Percentiles rank a stretch among this genome's conserved stretches.
phyloP scores from a whole-genome alignment of 768 basidiomycete species.

The Lentinula boryana region DNA sequence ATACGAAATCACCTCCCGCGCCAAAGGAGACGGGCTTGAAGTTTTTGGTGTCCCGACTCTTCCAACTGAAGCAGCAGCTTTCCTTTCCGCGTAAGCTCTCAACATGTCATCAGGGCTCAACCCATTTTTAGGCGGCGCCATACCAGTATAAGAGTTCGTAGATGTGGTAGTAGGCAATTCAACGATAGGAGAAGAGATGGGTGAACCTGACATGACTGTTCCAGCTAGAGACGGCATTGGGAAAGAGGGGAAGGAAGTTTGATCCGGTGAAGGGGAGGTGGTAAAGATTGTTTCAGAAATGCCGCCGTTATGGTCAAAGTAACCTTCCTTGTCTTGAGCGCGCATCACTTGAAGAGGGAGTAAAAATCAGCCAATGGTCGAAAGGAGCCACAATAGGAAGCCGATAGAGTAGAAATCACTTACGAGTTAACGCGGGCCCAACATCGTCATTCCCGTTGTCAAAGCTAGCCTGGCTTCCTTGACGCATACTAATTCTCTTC shows the following conservation, averaged over 20 bases:
- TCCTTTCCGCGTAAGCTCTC: conserved; percentile 59
- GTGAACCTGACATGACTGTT: conserved; percentile 2
- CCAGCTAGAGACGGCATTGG: not conserved
- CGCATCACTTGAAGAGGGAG: conserved; percentile 59
- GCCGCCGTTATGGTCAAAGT: not conserved
- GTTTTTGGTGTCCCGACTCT: not conserved
- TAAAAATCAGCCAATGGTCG: conserved; percentile 2
- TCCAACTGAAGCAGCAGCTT: conserved; percentile 5
- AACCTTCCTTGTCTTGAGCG: conserved; percentile 32
- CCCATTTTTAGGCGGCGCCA: conserved; percentile 10
- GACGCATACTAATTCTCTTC: conserved; percentile 8
- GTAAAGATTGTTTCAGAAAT: conserved; percentile 16
- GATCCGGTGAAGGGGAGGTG: conserved; percentile 41
- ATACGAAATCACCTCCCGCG: not conserved
- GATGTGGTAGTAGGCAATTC: not conserved
- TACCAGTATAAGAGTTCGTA: not conserved
- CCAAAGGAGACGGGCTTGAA: not conserved
- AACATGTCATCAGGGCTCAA: conserved; percentile 61
- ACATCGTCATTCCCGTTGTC: conserved; percentile 45
- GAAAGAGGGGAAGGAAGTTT: conserved; percentile 5
- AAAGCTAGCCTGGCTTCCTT: not conserved
- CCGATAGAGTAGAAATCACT: conserved; percentile 20
- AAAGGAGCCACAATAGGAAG: not conserved
- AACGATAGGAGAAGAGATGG: conserved; percentile 14
- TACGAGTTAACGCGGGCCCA: conserved; percentile 64